Evolutionary conservation across 2,329 filamentous ascomycete genomes (phyloP).

Genomic region (Microdochium nivale): DNA sequence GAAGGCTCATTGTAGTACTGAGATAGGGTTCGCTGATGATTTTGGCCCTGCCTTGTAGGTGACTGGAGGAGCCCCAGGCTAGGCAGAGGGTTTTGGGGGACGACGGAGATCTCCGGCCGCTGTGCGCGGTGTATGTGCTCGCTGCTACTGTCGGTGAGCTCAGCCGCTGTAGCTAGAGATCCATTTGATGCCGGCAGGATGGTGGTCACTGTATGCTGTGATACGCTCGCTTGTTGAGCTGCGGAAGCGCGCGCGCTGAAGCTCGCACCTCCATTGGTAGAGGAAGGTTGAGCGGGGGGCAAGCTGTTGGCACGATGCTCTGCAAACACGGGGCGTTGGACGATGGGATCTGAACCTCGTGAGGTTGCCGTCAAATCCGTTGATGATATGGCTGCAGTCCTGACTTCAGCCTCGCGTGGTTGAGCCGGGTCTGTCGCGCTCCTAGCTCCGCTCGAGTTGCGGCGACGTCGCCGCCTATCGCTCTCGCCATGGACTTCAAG

Average conservation of each 20-base stretch:
- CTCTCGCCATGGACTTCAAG: constrained; percentile 40
- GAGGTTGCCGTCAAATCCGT: constrained; percentile 50
- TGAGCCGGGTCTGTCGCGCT: constrained; percentile 42
- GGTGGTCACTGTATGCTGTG: constrained; percentile 1
- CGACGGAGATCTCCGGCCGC: constrained; percentile 32
- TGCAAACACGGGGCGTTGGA: constrained; percentile 28
- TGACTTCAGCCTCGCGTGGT: constrained; percentile 30
- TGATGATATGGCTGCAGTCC: constrained; percentile 51
- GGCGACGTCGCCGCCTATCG: constrained; percentile 33
- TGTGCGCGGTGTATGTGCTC: constrained; percentile 15
- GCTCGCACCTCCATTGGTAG: constrained; percentile 19
- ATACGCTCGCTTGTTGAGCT: constrained; percentile 6
- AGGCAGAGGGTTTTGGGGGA: constrained; percentile 20
- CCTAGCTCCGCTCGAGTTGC: constrained; percentile 46
- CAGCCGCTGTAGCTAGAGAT: neutral
- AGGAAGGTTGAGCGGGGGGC: constrained; percentile 15
- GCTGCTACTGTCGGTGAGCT: constrained; percentile 1
- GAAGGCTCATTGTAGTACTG: constrained; percentile 60
- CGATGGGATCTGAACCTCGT: constrained; percentile 26
- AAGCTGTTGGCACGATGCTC: constrained; percentile 33
- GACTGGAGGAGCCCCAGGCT: constrained; percentile 20
- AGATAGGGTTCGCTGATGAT: constrained; percentile 32
- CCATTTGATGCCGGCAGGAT: constrained; percentile 10
- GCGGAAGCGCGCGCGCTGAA: constrained; percentile 26
- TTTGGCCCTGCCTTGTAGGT: constrained; percentile 14